Percentiles rank a stretch among this genome's conserved stretches.
Conservation (phyloP, 495 filamentous ascomycete genomes). For the Darksidea phi region DNA sequence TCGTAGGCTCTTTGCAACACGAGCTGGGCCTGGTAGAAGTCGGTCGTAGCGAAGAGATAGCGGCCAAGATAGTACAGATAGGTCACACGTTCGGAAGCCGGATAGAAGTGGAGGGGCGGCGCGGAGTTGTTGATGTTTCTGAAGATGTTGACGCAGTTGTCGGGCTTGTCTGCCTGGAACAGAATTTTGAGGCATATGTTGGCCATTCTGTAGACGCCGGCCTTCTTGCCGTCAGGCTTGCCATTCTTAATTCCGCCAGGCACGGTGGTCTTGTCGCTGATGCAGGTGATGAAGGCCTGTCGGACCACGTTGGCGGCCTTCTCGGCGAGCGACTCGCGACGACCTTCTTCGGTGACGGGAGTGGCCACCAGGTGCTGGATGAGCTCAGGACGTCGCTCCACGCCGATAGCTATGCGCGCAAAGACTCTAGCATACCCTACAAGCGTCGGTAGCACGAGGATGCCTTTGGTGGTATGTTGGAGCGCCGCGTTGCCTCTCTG, state of each 20-base stretch:
- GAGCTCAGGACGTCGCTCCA: constrained; percentile 74
- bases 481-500: constrained; percentile 78
- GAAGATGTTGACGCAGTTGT: constrained; percentile 79
- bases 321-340: constrained; percentile 75
- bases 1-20: constrained; percentile 77
- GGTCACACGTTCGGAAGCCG: constrained; percentile 83
- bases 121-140: constrained; percentile 81
- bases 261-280: constrained; percentile 73
- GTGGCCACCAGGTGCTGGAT: constrained; percentile 55
- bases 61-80: constrained; percentile 94
- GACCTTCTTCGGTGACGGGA: constrained; percentile 52
- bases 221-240: constrained; percentile 75
- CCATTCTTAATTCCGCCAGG: constrained; percentile 50
- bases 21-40: constrained; percentile 71
- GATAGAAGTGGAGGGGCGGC: constrained; percentile 73
- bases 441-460: constrained; percentile 72
- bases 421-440: constrained; percentile 74
- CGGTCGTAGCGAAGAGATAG: constrained; percentile 76
- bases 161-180: constrained; percentile 69
- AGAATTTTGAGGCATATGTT: constrained; percentile 88
- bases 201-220: constrained; percentile 85
- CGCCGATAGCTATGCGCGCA: constrained; percentile 72
- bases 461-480: constrained; percentile 71
- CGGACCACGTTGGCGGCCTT: constrained; percentile 82
- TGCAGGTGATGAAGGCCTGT: constrained; percentile 85